phyloP scores from a whole-genome alignment of 805 yeast species.

The Nakazawaea populi region DNA sequence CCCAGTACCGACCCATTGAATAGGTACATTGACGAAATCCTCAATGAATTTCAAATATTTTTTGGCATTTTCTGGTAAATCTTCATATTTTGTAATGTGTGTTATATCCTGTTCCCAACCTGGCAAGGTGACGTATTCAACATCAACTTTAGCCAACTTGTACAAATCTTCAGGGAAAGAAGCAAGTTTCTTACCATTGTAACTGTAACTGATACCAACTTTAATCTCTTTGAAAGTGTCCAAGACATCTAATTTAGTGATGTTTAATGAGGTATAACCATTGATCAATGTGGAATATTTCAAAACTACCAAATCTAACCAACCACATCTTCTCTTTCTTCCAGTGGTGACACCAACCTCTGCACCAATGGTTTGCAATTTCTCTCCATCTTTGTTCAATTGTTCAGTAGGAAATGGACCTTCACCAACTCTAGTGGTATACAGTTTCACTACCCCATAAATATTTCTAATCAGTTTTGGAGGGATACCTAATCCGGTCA shows the following conservation, averaged over 20 bases:
- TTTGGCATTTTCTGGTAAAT: slow-evolving; percentile 84
- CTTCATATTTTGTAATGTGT: slow-evolving; percentile 57
- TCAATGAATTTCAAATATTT: slow-evolving; percentile 82
- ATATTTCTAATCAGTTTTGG: slow-evolving; percentile 75
- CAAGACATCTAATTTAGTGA: slow-evolving; percentile 92
- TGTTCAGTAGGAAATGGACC: slow-evolving; percentile 99
- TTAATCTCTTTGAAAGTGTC: slow-evolving; percentile 85
- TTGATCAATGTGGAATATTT: slow-evolving; percentile 87
- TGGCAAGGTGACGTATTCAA: slow-evolving; percentile 83
- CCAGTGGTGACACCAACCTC: slow-evolving; percentile 99
- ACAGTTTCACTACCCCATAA: slow-evolving; percentile 97
- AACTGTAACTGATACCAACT: slow-evolving; percentile 79
- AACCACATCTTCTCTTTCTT: slow-evolving; percentile 97
- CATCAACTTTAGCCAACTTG: slow-evolving; percentile 82
- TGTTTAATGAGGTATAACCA: slow-evolving; percentile 91
- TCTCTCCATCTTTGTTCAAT: slow-evolving; percentile 79
- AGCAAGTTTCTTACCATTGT: slow-evolving; percentile 68
- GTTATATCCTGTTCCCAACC: slow-evolving; percentile 93
- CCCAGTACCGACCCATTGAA: slow-evolving; percentile 98
- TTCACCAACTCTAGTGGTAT: slow-evolving; percentile 98
- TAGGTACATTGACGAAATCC: slow-evolving; percentile 74
- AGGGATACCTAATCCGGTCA: slow-evolving; percentile 96
- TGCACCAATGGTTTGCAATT: slow-evolving; percentile 86
- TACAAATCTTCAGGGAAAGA: slow-evolving; percentile 92
- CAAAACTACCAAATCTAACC: slow-evolving; percentile 95